phyloP scores from a whole-genome alignment of 352 stramenopile genomes.

The Globisporangium mamillatum region DNA sequence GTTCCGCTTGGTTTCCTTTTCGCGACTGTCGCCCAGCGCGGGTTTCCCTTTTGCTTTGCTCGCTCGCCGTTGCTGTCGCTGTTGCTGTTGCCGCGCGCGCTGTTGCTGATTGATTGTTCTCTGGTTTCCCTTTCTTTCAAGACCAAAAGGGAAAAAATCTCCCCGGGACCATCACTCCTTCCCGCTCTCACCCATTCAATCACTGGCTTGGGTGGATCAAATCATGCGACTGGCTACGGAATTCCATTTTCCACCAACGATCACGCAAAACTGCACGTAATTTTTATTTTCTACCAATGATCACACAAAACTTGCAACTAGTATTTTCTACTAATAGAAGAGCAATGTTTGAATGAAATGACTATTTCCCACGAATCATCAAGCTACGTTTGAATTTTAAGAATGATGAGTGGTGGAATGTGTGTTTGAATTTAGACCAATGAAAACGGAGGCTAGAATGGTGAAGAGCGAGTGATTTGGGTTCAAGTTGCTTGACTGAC shows the following conservation, averaged over 20 bases:
- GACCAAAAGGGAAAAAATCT: not conserved
- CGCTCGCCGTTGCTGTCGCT: not conserved
- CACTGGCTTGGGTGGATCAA: not conserved
- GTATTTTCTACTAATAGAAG: not conserved
- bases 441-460: not conserved
- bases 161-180: not conserved
- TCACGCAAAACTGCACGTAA: not conserved
- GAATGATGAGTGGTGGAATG: not conserved
- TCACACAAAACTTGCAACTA: not conserved
- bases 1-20: conserved; percentile 11
- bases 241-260: not conserved
- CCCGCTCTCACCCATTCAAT: not conserved
- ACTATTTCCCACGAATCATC: not conserved
- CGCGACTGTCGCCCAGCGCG: conserved; percentile 1
- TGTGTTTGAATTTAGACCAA: not conserved
- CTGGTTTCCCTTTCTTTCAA: not conserved
- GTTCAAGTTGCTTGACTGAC: not conserved
- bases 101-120: not conserved
- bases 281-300: not conserved
- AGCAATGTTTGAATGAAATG: not conserved
- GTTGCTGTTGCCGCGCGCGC: not conserved
- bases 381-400: not conserved
- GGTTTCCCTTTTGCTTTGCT: conserved; percentile 5
- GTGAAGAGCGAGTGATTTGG: not conserved
- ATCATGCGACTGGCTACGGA: not conserved